phyloP scores from a whole-genome alignment of 2,329 filamentous ascomycete genomes.

The Xylariaceae sp. region DNA sequence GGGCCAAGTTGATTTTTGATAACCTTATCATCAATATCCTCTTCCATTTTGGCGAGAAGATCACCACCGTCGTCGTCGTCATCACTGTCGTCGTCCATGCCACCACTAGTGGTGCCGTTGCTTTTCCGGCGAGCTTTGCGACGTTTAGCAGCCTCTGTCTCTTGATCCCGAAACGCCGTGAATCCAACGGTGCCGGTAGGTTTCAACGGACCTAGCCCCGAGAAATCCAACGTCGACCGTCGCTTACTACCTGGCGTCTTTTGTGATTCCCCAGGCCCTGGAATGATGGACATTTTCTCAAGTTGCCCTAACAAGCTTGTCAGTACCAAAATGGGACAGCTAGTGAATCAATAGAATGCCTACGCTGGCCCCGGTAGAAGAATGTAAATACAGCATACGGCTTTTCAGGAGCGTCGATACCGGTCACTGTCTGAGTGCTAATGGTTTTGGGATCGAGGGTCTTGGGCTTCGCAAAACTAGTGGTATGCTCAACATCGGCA shows the following conservation, averaged over 20 bases:
- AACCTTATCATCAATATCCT: conserved; percentile 59
- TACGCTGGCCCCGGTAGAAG: conserved; percentile 92
- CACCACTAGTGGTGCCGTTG: conserved; percentile 49
- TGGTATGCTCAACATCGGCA: conserved; percentile 90
- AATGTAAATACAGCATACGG: conserved; percentile 97
- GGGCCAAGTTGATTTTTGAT: conserved; percentile 54
- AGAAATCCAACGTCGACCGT: conserved; percentile 78
- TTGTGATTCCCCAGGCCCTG: conserved; percentile 59
- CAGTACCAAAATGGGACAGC: background rate
- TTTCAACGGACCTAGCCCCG: conserved; percentile 77
- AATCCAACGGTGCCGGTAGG: conserved; percentile 85
- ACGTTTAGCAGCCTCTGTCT: conserved; percentile 49
- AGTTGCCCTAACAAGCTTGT: conserved; percentile 64
- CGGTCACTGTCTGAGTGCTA: conserved; percentile 98
- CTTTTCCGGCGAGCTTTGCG: conserved; percentile 58
- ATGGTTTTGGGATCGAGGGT: conserved; percentile 94
- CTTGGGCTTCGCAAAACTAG: conserved; percentile 95
- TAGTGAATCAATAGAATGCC: conserved; percentile 36
- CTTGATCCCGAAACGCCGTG: conserved; percentile 73
- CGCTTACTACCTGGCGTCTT: conserved; percentile 62
- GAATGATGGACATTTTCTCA: conserved; percentile 89
- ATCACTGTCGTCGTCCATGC: conserved; percentile 67
- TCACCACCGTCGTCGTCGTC: conserved; percentile 56
- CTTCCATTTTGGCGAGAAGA: conserved; percentile 59
- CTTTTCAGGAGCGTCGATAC: conserved; percentile 91